Conservation (phyloP, 768 basidiomycete species). For the Boletus pseudo-olivaceus region DNA sequence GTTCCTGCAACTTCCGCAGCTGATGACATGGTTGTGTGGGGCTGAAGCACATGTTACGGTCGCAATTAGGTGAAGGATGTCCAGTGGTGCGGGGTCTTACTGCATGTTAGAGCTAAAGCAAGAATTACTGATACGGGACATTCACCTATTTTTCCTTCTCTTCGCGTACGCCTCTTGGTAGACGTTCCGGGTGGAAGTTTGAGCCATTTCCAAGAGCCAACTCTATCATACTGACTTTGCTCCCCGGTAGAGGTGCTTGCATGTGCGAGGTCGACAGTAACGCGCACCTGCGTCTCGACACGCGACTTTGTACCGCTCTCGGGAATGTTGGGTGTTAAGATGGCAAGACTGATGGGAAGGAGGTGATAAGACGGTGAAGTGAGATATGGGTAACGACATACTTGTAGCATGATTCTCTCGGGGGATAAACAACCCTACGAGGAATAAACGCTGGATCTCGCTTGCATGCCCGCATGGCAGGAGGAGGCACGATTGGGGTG, state of each 20-base stretch:
- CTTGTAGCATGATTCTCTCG: constrained; percentile 77
- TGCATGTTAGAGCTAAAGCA: constrained; percentile 18
- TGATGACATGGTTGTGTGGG: constrained; percentile 71
- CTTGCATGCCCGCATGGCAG: constrained; percentile 55
- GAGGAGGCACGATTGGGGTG: constrained; percentile 68
- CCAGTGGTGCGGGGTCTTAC: constrained; percentile 62
- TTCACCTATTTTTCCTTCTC: constrained; percentile 77
- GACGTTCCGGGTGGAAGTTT: constrained; percentile 76
- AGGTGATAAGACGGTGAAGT: constrained; percentile 15
- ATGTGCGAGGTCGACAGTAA: constrained; percentile 75
- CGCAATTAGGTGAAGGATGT: constrained; percentile 68
- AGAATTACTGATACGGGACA: constrained; percentile 14
- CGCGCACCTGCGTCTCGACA: constrained; percentile 92
- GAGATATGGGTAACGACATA: constrained; percentile 34
- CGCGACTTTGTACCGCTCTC: constrained; percentile 82
- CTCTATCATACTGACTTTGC: constrained; percentile 64
- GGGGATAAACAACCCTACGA: constrained; percentile 64
- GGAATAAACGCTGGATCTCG: constrained; percentile 46
- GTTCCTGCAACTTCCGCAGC: constrained; percentile 84
- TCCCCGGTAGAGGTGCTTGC: constrained; percentile 57
- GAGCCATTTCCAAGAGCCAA: constrained; percentile 91
- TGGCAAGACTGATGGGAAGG: constrained; percentile 54
- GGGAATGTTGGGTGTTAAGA: constrained; percentile 82
- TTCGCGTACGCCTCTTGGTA: constrained; percentile 80
- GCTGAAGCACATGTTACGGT: constrained; percentile 79